These are phyloP conservation scores for Tagetes patula DNA, from an alignment of 129 eudicot species.

Conservation along the genomic window DNA sequence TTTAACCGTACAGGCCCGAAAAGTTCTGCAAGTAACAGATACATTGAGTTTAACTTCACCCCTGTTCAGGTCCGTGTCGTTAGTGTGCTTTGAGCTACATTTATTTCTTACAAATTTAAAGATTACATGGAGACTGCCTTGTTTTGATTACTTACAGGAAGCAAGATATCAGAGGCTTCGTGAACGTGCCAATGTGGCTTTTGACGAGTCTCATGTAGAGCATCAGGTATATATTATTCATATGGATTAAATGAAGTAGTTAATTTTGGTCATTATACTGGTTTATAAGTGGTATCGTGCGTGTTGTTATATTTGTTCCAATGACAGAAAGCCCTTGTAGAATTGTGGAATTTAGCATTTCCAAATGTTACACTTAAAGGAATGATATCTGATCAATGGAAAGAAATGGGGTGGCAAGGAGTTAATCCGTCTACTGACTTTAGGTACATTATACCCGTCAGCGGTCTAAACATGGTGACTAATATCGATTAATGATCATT, in stretches of 20 bases:
- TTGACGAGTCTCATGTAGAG: constrained; percentile 61
- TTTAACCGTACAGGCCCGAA: constrained; percentile 64
- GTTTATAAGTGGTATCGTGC: not conserved
- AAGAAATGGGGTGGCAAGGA: constrained; percentile 97
- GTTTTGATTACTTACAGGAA: constrained; percentile 47
- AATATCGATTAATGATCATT: not conserved
- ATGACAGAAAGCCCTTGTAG: constrained; percentile 69
- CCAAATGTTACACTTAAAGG: constrained; percentile 65
- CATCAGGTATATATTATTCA: constrained; percentile 53
- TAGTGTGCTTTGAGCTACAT: not conserved
- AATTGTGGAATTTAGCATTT: constrained; percentile 59
- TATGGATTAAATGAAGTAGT: not conserved
- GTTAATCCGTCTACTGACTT: constrained; percentile 81
- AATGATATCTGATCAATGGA: constrained; percentile 82
- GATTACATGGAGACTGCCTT: not conserved
- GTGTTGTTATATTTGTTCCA: not conserved
- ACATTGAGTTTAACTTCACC: constrained; percentile 39
- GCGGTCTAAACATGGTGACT: constrained; percentile 27
- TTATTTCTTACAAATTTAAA: not conserved
- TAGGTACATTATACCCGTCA: constrained; percentile 6
- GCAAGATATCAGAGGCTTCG: constrained; percentile 58
- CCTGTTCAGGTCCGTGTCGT: constrained; percentile 46
- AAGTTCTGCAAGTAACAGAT: constrained; percentile 52
- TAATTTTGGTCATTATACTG: not conserved
- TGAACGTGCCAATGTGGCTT: constrained; percentile 58